These are phyloP conservation scores for Cyberlindnera mycetangii DNA, from an alignment of 805 yeast species.

Conservation along the genomic window DNA sequence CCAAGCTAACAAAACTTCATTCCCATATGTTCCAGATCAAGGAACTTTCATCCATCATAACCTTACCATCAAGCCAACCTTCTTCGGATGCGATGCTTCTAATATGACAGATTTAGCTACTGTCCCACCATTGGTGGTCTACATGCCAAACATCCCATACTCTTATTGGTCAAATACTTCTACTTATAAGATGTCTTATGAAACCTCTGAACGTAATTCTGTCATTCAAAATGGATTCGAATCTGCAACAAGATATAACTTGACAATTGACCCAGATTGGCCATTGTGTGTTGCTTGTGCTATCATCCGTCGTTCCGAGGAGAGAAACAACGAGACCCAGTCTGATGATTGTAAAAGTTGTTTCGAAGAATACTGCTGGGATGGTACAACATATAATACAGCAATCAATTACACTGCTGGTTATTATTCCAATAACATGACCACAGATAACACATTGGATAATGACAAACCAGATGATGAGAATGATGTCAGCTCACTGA, in stretches of 20 bases:
- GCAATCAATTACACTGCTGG: conserved; percentile 6
- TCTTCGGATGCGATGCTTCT: conserved; percentile 76
- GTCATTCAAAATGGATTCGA: conserved; percentile 77
- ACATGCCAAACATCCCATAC: conserved; percentile 70
- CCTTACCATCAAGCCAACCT: conserved; percentile 68
- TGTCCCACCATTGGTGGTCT: conserved; percentile 72
- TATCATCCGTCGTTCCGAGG: conserved; percentile 72
- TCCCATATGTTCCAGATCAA: conserved; percentile 81
- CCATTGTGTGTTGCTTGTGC: conserved; percentile 81
- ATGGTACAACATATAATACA: conserved; percentile 36
- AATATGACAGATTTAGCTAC: conserved; percentile 55
- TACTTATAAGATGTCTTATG: conserved; percentile 64
- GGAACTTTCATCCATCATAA: conserved; percentile 57
- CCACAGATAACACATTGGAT: conserved; percentile 11
- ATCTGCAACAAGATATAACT: conserved; percentile 59
- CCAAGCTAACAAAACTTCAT: conserved; percentile 54
- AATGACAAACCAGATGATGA: not conserved
- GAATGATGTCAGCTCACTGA: not conserved
- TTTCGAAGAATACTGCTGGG: conserved; percentile 75
- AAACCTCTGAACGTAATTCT: conserved; percentile 50
- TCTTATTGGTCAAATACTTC: conserved; percentile 66
- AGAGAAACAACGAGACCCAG: conserved; percentile 57
- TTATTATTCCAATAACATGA: conserved; percentile 10
- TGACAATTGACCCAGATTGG: conserved; percentile 68
- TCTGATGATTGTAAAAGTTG: conserved; percentile 67